Evolutionary conservation across 2,329 filamentous ascomycete genomes (phyloP).

Genomic region (Diaporthe citriasiana): DNA sequence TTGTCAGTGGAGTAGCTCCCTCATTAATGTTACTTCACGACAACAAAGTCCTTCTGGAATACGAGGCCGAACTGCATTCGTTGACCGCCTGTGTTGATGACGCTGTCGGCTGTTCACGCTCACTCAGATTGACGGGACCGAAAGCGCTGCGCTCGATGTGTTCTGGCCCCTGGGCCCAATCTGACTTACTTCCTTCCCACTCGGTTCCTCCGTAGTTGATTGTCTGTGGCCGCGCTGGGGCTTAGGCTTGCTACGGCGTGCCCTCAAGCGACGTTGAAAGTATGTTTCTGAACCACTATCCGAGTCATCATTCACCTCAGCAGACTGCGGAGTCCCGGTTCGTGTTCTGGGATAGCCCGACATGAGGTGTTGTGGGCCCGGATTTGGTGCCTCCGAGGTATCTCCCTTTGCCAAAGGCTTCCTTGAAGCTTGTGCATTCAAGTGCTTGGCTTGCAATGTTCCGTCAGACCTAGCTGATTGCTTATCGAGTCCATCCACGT

Average conservation of each 20-base stretch:
- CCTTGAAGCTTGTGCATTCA: no score
- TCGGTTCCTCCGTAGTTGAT: neutral
- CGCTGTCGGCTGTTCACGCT: neutral
- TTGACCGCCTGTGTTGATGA: neutral
- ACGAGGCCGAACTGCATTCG: neutral
- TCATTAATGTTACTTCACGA: neutral
- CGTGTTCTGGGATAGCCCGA: neutral
- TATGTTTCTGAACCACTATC: constrained; percentile 37
- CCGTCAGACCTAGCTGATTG: neutral
- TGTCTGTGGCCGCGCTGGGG: constrained; percentile 1
- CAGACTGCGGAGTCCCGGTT: neutral
- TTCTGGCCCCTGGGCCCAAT: neutral
- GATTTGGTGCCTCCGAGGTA: neutral
- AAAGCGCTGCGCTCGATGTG: neutral
- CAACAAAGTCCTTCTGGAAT: neutral
- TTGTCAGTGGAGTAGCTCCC: neutral
- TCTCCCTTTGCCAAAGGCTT: no score
- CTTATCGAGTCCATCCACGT: neutral
- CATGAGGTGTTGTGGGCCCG: neutral
- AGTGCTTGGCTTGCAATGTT: neutral
- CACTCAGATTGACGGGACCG: constrained; percentile 33
- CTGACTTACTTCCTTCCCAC: constrained; percentile 8
- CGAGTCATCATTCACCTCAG: constrained; percentile 7
- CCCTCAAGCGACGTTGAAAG: constrained; percentile 36
- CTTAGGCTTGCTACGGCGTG: constrained; percentile 18